phyloP scores from a whole-genome alignment of 1,284 basidiomycete species.

The Caloboletus firmus region DNA sequence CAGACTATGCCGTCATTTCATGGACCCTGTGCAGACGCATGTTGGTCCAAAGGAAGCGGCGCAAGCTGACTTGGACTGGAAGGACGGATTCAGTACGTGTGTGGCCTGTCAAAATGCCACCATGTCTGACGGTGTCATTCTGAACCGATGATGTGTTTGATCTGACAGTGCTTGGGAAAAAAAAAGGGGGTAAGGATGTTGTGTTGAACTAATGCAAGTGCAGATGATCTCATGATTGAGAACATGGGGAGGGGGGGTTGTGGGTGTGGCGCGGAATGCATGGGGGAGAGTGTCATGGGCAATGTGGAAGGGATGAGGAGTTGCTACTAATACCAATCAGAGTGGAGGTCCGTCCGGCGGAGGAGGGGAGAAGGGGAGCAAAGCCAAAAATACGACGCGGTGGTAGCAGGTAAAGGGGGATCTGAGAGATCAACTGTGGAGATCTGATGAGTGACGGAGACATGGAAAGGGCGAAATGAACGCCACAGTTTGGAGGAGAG shows the following conservation, averaged over 20 bases:
- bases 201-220: neutral
- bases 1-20: constrained; percentile 13
- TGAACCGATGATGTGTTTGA: neutral
- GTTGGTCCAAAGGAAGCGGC: constrained; percentile 15
- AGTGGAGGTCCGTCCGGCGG: constrained; percentile 20
- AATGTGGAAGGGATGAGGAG: neutral
- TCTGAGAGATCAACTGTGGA: constrained; percentile 1
- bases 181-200: neutral
- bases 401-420: too few species aligned
- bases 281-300: neutral
- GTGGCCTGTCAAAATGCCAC: neutral
- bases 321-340: neutral
- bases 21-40: constrained; percentile 11
- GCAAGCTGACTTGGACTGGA: neutral
- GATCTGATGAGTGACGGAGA: constrained; percentile 14
- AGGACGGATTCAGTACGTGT: neutral
- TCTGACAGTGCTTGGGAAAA: constrained; percentile 8
- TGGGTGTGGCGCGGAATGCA: neutral
- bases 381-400: constrained; percentile 10
- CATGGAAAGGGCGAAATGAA: too few species aligned
- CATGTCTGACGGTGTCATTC: neutral
- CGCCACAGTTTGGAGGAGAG: too few species aligned
- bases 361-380: neutral
- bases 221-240: neutral
- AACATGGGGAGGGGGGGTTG: too few species aligned